Evolutionary conservation across 192 early-diverging fungal species (phyloP).

Genomic region (Kappamyces sp.): DNA sequence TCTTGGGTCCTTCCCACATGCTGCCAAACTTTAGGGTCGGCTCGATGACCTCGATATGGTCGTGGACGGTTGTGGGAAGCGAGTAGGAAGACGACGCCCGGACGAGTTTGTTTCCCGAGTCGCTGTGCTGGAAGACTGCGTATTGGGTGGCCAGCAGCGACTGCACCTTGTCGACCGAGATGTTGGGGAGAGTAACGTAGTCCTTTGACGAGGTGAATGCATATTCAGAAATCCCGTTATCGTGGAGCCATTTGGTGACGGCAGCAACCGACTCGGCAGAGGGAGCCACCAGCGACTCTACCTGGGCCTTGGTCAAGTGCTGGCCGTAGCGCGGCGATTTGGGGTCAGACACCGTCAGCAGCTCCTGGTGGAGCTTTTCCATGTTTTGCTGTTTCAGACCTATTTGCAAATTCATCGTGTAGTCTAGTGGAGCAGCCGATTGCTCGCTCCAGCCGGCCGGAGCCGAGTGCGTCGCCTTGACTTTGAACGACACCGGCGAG

Average conservation of each 20-base stretch:
- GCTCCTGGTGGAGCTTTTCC: not conserved
- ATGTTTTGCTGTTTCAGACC: conserved; percentile 16
- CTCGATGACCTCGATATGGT: conserved; percentile 8
- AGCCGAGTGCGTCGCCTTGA: too few species aligned
- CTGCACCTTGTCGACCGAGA: conserved; percentile 10
- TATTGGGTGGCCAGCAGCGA: conserved; percentile 13
- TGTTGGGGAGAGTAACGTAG: not conserved
- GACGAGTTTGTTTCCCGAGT: not conserved
- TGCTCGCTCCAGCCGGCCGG: too few species aligned
- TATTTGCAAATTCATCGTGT: conserved; percentile 12
- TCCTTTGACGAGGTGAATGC: conserved; percentile 3
- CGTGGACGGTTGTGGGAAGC: conserved; percentile 1
- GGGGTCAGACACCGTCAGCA: conserved; percentile 10
- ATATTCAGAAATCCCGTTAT: not conserved
- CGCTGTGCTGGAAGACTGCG: conserved; percentile 3
- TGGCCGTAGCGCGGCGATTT: conserved; percentile 4
- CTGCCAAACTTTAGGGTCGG: conserved; percentile 3
- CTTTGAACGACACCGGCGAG: too few species aligned
- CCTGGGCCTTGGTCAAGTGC: conserved; percentile 10
- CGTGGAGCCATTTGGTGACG: conserved; percentile 9
- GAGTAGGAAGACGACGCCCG: not conserved
- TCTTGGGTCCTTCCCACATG: not conserved
- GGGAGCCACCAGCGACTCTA: not conserved
- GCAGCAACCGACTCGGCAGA: conserved; percentile 5
- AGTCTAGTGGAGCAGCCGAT: not conserved